phyloP scores from a whole-genome alignment of 2,329 filamentous ascomycete species.

The Phialophora expanda region DNA sequence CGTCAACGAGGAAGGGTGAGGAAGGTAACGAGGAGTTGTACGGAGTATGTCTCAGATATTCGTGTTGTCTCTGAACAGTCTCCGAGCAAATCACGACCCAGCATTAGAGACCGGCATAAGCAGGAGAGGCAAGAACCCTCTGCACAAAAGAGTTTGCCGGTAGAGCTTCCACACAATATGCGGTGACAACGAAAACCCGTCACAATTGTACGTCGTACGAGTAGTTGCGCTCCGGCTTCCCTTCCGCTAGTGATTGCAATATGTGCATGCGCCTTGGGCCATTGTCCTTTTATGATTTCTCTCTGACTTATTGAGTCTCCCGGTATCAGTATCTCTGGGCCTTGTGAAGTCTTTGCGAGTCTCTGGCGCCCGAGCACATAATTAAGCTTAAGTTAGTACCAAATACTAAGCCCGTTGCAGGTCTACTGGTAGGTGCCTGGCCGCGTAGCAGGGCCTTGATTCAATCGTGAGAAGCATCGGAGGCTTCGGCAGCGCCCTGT shows the following conservation, averaged over 20 bases:
- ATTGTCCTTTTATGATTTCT: too few species aligned
- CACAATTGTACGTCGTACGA: neutral
- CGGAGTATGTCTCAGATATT: slow-evolving; percentile 27
- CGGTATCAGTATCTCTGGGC: neutral
- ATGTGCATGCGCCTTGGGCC: neutral
- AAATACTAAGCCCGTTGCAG: neutral
- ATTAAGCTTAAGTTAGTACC: neutral
- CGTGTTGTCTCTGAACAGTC: neutral
- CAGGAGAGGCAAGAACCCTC: neutral
- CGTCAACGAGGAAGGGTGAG: slow-evolving; percentile 1
- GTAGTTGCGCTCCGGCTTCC: neutral
- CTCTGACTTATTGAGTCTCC: neutral
- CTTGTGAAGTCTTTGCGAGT: neutral
- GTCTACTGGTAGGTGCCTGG: neutral
- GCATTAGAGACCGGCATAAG: slow-evolving; percentile 3
- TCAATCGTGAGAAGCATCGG: neutral
- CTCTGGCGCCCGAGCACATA: neutral
- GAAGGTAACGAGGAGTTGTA: slow-evolving; percentile 22
- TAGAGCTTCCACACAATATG: neutral
- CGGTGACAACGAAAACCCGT: neutral
- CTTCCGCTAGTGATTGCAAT: neutral
- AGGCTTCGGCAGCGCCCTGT: neutral
- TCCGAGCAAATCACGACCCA: slow-evolving; percentile 6
- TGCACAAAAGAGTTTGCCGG: neutral
- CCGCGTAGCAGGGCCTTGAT: neutral